Percentiles rank a stretch among this genome's conserved stretches.
These are phyloP conservation scores for Phlebopus sp. DNA, from an alignment of 1,284 basidiomycete genomes.

Conservation along the genomic window DNA sequence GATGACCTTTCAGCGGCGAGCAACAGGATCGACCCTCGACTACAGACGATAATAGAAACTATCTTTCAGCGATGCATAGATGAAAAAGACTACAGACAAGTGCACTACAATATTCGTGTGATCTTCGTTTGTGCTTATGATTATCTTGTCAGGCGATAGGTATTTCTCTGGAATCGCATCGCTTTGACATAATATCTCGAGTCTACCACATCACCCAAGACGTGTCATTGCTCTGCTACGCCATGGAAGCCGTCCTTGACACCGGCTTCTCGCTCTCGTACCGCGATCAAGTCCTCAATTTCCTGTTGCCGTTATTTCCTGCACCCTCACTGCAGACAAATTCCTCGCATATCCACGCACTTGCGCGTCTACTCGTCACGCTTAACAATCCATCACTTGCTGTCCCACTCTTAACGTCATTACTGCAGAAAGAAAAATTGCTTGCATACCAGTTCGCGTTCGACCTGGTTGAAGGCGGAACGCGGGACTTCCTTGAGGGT, in stretches of 20 bases:
- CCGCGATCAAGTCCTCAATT: slow-evolving; percentile 81
- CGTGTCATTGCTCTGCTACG: slow-evolving; percentile 78
- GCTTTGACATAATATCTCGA: slow-evolving; percentile 80
- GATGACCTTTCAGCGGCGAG: slow-evolving; percentile 44
- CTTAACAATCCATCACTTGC: slow-evolving; percentile 77
- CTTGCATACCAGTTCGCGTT: slow-evolving; percentile 93
- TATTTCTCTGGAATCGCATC: slow-evolving; percentile 86
- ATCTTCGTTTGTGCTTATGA: slow-evolving; percentile 9
- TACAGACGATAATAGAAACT: slow-evolving; percentile 82
- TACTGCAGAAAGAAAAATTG: slow-evolving; percentile 69
- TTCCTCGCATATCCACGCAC: slow-evolving; percentile 68
- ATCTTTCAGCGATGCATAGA: slow-evolving; percentile 83
- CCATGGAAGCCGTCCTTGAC: slow-evolving; percentile 87
- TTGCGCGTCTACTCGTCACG: slow-evolving; percentile 88
- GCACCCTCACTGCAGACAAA: slow-evolving; percentile 63
- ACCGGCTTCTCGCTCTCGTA: slow-evolving; percentile 79
- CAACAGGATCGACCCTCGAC: slow-evolving; percentile 70
- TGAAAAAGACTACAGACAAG: slow-evolving; percentile 88
- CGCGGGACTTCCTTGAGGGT: slow-evolving; percentile 85
- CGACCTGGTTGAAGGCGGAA: slow-evolving; percentile 89
- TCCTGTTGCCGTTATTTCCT: slow-evolving; percentile 82
- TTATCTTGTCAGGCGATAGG: slow-evolving; percentile 72
- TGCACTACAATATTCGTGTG: slow-evolving; percentile 32
- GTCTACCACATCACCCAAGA: slow-evolving; percentile 76
- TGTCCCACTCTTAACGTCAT: slow-evolving; percentile 64